Conservation (phyloP, 176 grass and related monocot species). For the Ananas comosus region DNA sequence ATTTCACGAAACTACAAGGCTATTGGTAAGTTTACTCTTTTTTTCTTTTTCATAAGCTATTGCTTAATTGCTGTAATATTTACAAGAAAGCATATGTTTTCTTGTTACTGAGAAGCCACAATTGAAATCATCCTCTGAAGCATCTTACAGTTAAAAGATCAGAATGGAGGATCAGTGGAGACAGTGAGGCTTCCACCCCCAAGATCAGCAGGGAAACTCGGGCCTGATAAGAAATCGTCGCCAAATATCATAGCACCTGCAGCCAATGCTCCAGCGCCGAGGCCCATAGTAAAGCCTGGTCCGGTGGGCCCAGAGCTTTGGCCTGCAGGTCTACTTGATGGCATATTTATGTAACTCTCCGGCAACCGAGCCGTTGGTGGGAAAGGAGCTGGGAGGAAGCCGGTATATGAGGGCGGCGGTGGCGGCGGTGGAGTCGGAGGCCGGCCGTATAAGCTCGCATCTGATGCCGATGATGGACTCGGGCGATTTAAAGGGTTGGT, state of each 20-base stretch:
- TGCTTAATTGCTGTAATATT: no score
- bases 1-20: no score
- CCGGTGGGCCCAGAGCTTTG: conserved; percentile 2
- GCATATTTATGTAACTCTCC: conserved; percentile 62
- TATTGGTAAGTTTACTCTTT: no score
- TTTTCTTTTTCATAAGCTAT: no score
- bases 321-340: conserved; percentile 30
- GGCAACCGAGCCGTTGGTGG: conserved; percentile 27
- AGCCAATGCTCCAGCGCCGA: conserved; percentile 69
- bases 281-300: conserved; percentile 50
- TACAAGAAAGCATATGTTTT: no score
- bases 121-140: background rate
- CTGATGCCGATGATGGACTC: conserved; percentile 21
- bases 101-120: no score
- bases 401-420: conserved; percentile 38
- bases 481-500: conserved; percentile 1
- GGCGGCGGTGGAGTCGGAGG: conserved; percentile 25
- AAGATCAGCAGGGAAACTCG: conserved; percentile 30
- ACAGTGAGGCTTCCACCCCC: conserved; percentile 35
- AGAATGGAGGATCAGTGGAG: conserved; percentile 43
- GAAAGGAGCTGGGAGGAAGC: conserved; percentile 33
- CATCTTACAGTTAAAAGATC: conserved; percentile 8
- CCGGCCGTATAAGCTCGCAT: conserved; percentile 25
- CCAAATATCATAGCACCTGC: conserved; percentile 79
- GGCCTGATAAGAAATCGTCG: conserved; percentile 54